phyloP scores from a whole-genome alignment of 164 flowering plant species.

The Litsea cubeba region DNA sequence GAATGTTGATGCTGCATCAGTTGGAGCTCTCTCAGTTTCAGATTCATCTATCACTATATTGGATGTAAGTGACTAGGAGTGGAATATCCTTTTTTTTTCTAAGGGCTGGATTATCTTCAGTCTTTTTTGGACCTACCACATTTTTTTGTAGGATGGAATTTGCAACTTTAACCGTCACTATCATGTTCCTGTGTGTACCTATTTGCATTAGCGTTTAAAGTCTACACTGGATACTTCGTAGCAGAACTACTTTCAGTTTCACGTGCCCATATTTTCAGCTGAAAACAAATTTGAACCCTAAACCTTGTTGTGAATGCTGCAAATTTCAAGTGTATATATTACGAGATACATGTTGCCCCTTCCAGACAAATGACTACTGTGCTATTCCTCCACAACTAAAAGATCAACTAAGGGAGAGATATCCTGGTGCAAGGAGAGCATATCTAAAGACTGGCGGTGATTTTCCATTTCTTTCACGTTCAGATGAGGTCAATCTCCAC shows the following conservation, averaged over 20 bases:
- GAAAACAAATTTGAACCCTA: background rate
- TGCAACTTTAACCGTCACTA: no score
- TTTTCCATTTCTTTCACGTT: constrained; percentile 95
- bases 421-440: constrained; percentile 87
- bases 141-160: no score
- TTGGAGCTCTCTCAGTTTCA: constrained; percentile 76
- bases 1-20: constrained; percentile 71
- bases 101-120: no score
- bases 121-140: no score
- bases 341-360: constrained; percentile 1
- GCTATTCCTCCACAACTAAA: constrained; percentile 81
- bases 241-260: no score
- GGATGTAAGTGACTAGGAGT: constrained; percentile 60
- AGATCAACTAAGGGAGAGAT: constrained; percentile 84
- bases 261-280: background rate
- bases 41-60: constrained; percentile 83
- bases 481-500: constrained; percentile 98
- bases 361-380: constrained; percentile 90
- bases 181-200: no score
- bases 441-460: constrained; percentile 86
- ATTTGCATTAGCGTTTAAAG: no score
- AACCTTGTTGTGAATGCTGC: background rate
- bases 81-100: background rate
- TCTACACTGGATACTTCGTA: no score
- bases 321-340: no score